Base-by-base conservation (phyloP, 2,329 filamentous ascomycete species). In the Aspergillus sp. region DNA sequence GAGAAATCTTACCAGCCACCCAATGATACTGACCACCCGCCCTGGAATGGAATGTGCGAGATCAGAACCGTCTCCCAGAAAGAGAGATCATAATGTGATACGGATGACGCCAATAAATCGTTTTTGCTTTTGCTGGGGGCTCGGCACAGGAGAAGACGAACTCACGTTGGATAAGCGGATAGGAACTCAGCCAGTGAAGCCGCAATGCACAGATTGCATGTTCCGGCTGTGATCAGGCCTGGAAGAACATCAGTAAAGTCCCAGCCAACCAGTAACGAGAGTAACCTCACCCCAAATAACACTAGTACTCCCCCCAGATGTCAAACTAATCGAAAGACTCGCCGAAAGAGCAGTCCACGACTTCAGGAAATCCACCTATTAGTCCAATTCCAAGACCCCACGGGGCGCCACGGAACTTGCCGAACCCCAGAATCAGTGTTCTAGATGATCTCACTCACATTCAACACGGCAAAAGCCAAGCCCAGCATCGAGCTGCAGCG, bases 201-300 rank as follows among this genome's bases (percentile, higher is more conserved):
- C 3, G 89, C 87, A 22, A 91, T 80, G 63, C 86, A 89, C 12
- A 91, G 69, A 66, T 91, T 91, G 77, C 88, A 90, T 51, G 90
- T 66, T 24, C 87, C 85, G 14, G 85, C 84, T n/a, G 84, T 81
- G 6, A 84, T 71, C 14, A 89, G 74, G 50, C 75, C 71, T 74
- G 32, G 49, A 18, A 53, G 6, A 32, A 24, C 24, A 16, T n/a
- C 6, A 32, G 29, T 49, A 24, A 11, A n/a, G 49, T 29, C n/a
- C 32, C 10, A 2, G 12, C 29, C 12, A 55, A 51, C 26, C 7
- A 29, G 6, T 22, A 22, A 32, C 2, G 11, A 24, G 22, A 46
- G 50, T 16, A 16, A 24, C 46, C 69, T 22, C 63, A 84, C 90
- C 90, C 89, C 90, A 93, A 58, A 93, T 83, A 24, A 92, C 87